Evolutionary conservation across 2,329 filamentous ascomycete genomes (phyloP).

Genomic region (Stemphylium vesicarium): DNA sequence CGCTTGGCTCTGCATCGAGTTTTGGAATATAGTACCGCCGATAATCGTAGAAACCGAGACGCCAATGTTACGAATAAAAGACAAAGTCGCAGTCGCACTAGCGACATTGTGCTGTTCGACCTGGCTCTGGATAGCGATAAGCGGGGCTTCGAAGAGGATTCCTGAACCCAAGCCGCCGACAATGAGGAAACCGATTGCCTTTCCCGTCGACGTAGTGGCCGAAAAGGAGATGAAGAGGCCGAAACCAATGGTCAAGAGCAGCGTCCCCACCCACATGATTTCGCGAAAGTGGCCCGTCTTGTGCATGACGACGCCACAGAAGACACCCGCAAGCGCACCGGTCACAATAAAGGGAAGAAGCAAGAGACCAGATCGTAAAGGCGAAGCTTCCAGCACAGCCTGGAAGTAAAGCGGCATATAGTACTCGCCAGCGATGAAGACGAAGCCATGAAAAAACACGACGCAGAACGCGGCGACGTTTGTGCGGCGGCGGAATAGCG

Average conservation of each 20-base stretch:
- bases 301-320: constrained; percentile 56
- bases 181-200: constrained; percentile 58
- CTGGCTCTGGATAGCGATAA: constrained; percentile 63
- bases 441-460: constrained; percentile 57
- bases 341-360: constrained; percentile 64
- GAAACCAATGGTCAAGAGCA: constrained; percentile 42
- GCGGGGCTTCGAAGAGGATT: constrained; percentile 61
- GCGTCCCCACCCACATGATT: constrained; percentile 44
- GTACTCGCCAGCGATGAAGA: constrained; percentile 65
- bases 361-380: constrained; percentile 66
- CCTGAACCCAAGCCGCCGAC: constrained; percentile 60
- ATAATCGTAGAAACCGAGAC: constrained; percentile 58
- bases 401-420: constrained; percentile 79
- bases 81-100: constrained; percentile 59
- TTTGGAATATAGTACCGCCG: constrained; percentile 60
- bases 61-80: constrained; percentile 55
- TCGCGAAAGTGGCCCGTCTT: constrained; percentile 53
- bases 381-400: constrained; percentile 66
- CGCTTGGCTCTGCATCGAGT: constrained; percentile 65
- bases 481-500: constrained; percentile 63
- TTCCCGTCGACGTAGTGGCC: constrained; percentile 32
- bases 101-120: constrained; percentile 59
- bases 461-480: constrained; percentile 64
- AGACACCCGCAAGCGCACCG: constrained; percentile 54
- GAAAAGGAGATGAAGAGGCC: constrained; percentile 45